phyloP scores from a whole-genome alignment of 2,329 filamentous ascomycete genomes.

The Aspergillus floridensis region DNA sequence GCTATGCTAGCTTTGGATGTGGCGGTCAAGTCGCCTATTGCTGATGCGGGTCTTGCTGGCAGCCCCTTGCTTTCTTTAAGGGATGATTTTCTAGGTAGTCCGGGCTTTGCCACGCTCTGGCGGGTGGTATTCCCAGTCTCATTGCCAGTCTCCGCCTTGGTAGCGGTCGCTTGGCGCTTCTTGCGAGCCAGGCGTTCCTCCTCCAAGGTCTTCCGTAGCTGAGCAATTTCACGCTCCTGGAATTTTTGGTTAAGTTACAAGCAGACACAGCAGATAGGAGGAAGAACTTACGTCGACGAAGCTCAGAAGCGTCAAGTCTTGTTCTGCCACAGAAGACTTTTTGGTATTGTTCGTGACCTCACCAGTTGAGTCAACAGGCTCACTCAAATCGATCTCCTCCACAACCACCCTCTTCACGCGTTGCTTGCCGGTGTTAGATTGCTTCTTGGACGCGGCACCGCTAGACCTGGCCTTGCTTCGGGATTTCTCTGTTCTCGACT shows the following conservation, averaged over 20 bases:
- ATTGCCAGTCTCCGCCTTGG: constrained; percentile 36
- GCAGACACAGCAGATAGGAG: background rate
- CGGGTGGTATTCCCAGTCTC: constrained; percentile 40
- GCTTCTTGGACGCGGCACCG: constrained; percentile 25
- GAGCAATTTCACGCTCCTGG: constrained; percentile 49
- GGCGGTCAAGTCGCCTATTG: constrained; percentile 34
- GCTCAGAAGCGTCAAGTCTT: constrained; percentile 55
- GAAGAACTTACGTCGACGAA: constrained; percentile 48
- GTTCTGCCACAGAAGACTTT: constrained; percentile 24
- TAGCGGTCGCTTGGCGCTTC: constrained; percentile 33
- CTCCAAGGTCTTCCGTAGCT: constrained; percentile 55
- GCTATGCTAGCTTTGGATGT: constrained; percentile 28
- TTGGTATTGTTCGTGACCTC: constrained; percentile 28
- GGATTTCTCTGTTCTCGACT: constrained; percentile 22
- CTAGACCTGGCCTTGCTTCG: constrained; percentile 20
- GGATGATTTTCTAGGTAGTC: constrained; percentile 53
- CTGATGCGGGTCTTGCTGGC: constrained; percentile 33
- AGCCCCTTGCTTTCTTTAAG: constrained; percentile 50
- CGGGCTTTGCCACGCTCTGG: constrained; percentile 38
- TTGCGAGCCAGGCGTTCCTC: constrained; percentile 51
- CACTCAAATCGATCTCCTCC: constrained; percentile 33
- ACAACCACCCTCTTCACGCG: constrained; percentile 39
- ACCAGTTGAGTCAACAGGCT: constrained; percentile 29
- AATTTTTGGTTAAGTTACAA: background rate
- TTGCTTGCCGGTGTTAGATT: constrained; percentile 39